phyloP scores from a whole-genome alignment of 208 protist species.

The Phytomonas francai region DNA sequence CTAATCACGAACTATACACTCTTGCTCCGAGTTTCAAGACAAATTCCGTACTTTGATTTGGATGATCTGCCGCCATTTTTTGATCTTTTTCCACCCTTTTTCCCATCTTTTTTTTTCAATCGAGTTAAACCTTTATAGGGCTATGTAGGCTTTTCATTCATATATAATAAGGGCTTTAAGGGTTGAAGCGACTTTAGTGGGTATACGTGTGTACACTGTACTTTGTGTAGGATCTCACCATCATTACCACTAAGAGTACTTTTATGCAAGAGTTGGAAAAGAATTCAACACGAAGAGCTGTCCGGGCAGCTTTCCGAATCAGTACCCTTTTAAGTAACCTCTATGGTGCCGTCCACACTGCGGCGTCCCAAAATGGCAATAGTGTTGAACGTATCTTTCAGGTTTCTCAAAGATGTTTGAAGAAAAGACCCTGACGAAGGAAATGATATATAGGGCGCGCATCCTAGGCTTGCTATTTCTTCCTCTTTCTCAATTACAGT shows the following conservation, averaged over 20 bases:
- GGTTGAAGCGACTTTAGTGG: background rate
- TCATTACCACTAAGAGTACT: background rate
- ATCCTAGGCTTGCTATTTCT: background rate
- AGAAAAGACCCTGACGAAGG: background rate
- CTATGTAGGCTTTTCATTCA: background rate
- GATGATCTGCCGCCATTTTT: background rate
- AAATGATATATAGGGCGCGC: background rate
- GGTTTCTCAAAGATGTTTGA: background rate
- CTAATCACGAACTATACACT: background rate
- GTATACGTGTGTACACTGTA: background rate
- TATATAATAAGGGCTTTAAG: background rate
- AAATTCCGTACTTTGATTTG: background rate
- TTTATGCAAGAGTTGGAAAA: background rate
- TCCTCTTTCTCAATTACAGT: background rate
- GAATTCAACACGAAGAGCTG: background rate
- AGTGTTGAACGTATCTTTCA: background rate
- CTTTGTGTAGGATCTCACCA: background rate
- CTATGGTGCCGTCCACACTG: background rate
- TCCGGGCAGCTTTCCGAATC: background rate
- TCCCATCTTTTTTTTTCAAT: background rate
- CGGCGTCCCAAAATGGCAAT: background rate
- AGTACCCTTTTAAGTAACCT: background rate
- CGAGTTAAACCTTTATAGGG: background rate
- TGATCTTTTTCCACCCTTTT: background rate
- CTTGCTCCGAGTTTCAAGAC: background rate